Evolutionary conservation across 257 asterid genomes (phyloP), one percentile per base, ranked within the genome.

Genomic region (Nicotiana obtusifolia): DNA sequence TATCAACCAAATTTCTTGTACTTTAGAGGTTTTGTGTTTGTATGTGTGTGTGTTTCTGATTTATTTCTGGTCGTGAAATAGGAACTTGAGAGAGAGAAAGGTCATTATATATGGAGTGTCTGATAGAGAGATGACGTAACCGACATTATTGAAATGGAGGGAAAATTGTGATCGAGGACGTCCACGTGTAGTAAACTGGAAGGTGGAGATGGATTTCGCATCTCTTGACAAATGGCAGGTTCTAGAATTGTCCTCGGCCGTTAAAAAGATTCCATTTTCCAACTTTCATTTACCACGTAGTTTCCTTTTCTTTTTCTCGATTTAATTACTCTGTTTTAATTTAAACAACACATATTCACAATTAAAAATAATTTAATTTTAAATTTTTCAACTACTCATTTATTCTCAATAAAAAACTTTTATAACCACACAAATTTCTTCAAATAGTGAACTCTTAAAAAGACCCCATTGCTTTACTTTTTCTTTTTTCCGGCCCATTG

Each of bases 161-260:
- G 62, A 26, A 80, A 73, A 5, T 14, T 44, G 17, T 30, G 82
- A 80, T 78, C 82, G 30, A 4, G 11, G 19, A 61, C 82, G 75
- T 78, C 41, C 73, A 78, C 82, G 82, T 78, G 82, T 41, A 35
- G 30, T 14, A 15, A 78, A 78, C 6, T 60, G 54, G 60, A n/a
- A 37, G 82, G 82, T 60, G 37, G 17, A 60, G 52, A 78, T 20
- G 35, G 14, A 22, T 54, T 78, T 57, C 26, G 30, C 31, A 3
- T 41, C 61, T 31, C 66, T 53, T 19, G 1, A 69, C 31, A n/a
- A 78, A 60, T 60, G 75, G 35, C 59, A 60, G 41, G 7, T 78
- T 78, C 82, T 60, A 53, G 69, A 64, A 64, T 5, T 64, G 4
- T 68, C 19, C 19, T n/a, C 17, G 14, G n/a, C 28, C 61, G 11